Base-by-base conservation (phyloP, 1,284 basidiomycete genomes). In the Fomitopsis palustris region DNA sequence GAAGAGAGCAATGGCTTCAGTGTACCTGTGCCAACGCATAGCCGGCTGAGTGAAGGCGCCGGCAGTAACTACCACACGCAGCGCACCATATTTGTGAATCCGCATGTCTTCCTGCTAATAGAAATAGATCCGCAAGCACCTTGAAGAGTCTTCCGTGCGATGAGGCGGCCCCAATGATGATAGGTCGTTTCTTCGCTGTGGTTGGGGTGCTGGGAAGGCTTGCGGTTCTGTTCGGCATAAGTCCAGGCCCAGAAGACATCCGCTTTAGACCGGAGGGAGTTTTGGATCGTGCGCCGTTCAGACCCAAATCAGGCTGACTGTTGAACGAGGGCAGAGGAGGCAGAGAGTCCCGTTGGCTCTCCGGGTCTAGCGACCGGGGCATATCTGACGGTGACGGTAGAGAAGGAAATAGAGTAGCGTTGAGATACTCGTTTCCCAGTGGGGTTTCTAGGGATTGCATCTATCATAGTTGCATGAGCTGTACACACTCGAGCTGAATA, bases 41-140 rank as follows among this genome's bases (percentile, higher is more conserved):
- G 51, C 49, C 55, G 37, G 51, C 37, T 37, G 60, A 49, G 52
- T 21, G n/a, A 19, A 27, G 29, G 47, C 23, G 53, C n/a, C 17
- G 38, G 52, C 21, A 43, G 39, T 31, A 49, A 55, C 7, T 3
- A 17, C 35, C 27, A 25, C 23, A 37, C 6, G 23, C 27, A 68
- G 14, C 82, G 62, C 72, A 93, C 91, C 90, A 93, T 61, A 89
- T 80, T 54, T 81, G 78, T 0, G 95, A 91, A 70, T 97, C 94
- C 54, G 85, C 83, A 45, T 85, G 84, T 65, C 91, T 80, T 17
- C 95, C 95, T 9, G 92, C 83, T 21, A 97, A 77, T 27, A 96
- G 75, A 73, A 92, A 95, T 65, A 96, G 82, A 72, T 96, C 94
- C 0, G 87, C 95, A n/a, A 93, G 80, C 17, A 95, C 81, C 75